Evolutionary conservation across 257 asterid genomes (phyloP).

Genomic region (Plantago elongata): DNA sequence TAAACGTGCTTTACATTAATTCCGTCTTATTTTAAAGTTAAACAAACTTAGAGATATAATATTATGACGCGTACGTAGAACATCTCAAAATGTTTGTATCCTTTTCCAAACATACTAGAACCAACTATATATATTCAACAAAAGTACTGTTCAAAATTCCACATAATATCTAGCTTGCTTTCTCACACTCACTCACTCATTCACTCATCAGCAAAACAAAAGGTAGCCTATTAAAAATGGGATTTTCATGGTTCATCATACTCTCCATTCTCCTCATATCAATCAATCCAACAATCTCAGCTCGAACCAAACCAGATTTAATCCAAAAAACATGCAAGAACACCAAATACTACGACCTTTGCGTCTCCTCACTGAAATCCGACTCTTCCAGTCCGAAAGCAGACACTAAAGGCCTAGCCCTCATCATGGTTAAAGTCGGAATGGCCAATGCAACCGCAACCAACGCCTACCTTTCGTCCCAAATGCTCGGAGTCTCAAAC

Average conservation of each 20-base stretch:
- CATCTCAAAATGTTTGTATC: too few species aligned
- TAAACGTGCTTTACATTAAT: too few species aligned
- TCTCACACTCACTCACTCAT: not conserved
- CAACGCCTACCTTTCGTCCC: constrained; percentile 43
- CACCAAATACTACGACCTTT: constrained; percentile 70
- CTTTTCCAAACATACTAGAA: too few species aligned
- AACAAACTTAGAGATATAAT: too few species aligned
- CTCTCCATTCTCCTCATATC: constrained; percentile 28
- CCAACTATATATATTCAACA: not conserved
- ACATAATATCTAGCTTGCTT: not conserved
- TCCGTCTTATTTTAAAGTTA: too few species aligned
- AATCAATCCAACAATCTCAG: constrained; percentile 14
- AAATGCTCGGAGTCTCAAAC: constrained; percentile 24
- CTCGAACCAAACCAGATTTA: constrained; percentile 31
- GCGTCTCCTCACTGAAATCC: constrained; percentile 64
- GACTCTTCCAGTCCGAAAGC: constrained; percentile 46
- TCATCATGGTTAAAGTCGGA: constrained; percentile 50
- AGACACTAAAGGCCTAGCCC: constrained; percentile 63
- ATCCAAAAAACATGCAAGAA: constrained; percentile 64
- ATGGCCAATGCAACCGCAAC: constrained; percentile 71
- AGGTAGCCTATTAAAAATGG: constrained; percentile 12
- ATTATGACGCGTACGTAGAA: too few species aligned
- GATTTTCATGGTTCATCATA: constrained; percentile 18
- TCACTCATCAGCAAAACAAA: not conserved
- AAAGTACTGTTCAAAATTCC: constrained; percentile 10